These are phyloP conservation scores for Diaporthe australafricana DNA, from an alignment of 2,329 filamentous ascomycete species.

Conservation along the genomic window DNA sequence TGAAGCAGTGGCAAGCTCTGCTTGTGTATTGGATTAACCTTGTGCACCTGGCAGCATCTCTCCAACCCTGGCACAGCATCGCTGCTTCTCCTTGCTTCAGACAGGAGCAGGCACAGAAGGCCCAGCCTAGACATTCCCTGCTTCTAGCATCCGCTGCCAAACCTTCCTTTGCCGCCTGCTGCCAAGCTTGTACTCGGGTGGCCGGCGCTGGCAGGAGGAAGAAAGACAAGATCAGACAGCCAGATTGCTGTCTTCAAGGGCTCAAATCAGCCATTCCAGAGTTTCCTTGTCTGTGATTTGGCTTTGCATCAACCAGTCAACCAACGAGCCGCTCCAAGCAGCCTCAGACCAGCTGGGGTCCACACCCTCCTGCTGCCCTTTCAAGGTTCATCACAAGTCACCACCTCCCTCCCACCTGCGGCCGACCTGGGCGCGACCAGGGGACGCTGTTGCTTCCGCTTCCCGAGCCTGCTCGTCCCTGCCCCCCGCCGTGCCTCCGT, in stretches of 20 bases:
- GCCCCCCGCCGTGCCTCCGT: slow-evolving; percentile 32
- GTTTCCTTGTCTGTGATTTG: slow-evolving; percentile 36
- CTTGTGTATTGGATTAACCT: slow-evolving; percentile 17
- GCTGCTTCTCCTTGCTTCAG: slow-evolving; percentile 26
- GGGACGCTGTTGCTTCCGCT: slow-evolving; percentile 32
- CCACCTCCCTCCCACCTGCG: slow-evolving; percentile 24
- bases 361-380: slow-evolving; percentile 28
- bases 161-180: slow-evolving; percentile 12
- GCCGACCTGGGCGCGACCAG: slow-evolving; percentile 31
- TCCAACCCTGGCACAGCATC: slow-evolving; percentile 33
- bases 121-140: slow-evolving; percentile 29
- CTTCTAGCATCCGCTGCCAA: slow-evolving; percentile 4
- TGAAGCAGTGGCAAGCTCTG: slow-evolving; percentile 32
- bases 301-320: slow-evolving; percentile 31
- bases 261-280: slow-evolving; percentile 21
- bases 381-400: slow-evolving; percentile 27
- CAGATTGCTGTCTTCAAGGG: slow-evolving; percentile 24
- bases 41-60: slow-evolving; percentile 23
- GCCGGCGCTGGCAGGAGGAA: slow-evolving; percentile 19
- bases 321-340: slow-evolving; percentile 27
- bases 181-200: slow-evolving; percentile 16
- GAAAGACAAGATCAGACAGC: slow-evolving; percentile 18
- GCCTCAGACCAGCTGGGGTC: slow-evolving; percentile 28
- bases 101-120: slow-evolving; percentile 13
- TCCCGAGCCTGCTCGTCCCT: slow-evolving; percentile 35